Base-by-base conservation (phyloP, 2,329 filamentous ascomycete genomes). In the Gaeumannomyces tritici region DNA sequence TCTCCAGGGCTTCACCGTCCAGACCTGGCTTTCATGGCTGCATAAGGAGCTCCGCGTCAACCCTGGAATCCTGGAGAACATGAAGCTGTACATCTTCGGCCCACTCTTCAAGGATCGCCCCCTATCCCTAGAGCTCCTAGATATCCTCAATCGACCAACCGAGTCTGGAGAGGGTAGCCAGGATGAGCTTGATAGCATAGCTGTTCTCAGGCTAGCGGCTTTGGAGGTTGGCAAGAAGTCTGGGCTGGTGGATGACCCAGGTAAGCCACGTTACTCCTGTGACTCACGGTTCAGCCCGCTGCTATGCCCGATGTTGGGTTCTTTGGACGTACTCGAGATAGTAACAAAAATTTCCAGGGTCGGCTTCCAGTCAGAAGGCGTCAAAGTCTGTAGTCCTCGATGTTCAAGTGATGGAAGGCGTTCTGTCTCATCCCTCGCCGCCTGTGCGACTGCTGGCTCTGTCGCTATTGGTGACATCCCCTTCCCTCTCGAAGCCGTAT, bases 401-500 rank as follows among this genome's bases (percentile, higher is more conserved):
- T 56, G 60, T 61, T 31, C 57, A 60, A 59, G 57, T 59, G 57
- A 60, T 59, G 56, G 57, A 59, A 51, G 60, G 56, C 28, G 61
- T 59, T 55, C 54, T 88, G 33, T 75, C 76, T 3, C 80, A 84
- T 74, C 79, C 79, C 55, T 84, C 84, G 68, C 77, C 85, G 68
- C 79, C 85, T 65, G 87, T 93, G 61, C 86, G 92, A 31, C 83
- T 92, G 28, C 84, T 92, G n/a, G 90, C 90, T 0, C 81, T 97
- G 51, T 91, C 91, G 31, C 81, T 97, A 15, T 81, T 96, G 9
- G 84, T 91, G 15, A 87, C 88, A 12, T 93, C 91, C 0, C 85
- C 87, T 12, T 85, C 89, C 2, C 88, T 88, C 0, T 91, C 89
- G 3, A 86, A 85, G 61, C 89, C 91, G 1, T 87, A 96, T 61